Evolutionary conservation across 2,329 filamentous ascomycete species (phyloP).

Genomic region (Claviceps paspali): DNA sequence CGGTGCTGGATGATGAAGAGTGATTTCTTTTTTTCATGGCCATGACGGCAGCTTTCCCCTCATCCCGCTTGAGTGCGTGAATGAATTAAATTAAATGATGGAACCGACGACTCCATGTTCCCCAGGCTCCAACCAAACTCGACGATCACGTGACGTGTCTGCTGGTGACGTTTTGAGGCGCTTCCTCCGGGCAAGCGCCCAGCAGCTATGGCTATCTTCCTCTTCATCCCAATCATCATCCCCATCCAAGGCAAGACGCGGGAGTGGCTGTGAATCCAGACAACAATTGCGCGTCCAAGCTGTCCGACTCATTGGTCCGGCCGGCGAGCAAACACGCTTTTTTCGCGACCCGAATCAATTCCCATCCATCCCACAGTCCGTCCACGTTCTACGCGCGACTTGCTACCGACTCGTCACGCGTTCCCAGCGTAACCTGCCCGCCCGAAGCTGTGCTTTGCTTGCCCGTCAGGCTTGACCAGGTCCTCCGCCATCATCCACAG

Average conservation of each 20-base stretch:
- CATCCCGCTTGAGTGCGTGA: no score
- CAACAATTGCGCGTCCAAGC: conserved; percentile 5
- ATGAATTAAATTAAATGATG: no score
- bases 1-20: no score
- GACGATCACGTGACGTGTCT: conserved; percentile 18
- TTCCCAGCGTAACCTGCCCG: neutral
- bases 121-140: no score
- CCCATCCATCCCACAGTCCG: neutral
- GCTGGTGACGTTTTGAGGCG: conserved; percentile 22
- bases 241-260: conserved; percentile 6
- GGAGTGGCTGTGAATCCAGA: conserved; percentile 3
- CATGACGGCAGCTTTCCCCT: no score
- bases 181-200: conserved; percentile 19
- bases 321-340: conserved; percentile 3
- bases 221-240: conserved; percentile 1
- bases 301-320: neutral
- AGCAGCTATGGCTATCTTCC: conserved; percentile 1
- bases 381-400: conserved; percentile 8
- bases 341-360: conserved; percentile 3
- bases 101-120: no score
- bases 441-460: conserved; percentile 5
- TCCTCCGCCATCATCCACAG: no score
- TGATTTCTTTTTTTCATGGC: no score
- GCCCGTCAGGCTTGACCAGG: neutral
- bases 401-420: conserved; percentile 8